A percentile compares a stretch with the other conserved stretches of the same genome.
These are phyloP conservation scores for Fusarium sp. DNA, from an alignment of 2,329 filamentous ascomycete species.

Conservation along the genomic window DNA sequence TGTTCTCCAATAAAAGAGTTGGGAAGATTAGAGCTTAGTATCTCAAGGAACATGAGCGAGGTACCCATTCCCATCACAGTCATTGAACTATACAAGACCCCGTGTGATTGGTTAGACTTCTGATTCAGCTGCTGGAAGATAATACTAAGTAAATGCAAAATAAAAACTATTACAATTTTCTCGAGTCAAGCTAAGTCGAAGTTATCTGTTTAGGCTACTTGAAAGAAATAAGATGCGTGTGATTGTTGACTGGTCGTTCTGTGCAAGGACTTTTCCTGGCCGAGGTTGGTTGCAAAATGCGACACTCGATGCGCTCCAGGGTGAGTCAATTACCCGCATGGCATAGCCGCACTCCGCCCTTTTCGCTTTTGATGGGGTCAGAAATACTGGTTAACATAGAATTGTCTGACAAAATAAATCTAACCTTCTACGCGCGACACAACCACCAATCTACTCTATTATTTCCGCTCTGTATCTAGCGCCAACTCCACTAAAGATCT, in stretches of 20 bases:
- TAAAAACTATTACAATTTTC: not conserved
- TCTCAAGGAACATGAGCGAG: not conserved
- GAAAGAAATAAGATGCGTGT: no score
- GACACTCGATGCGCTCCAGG: not conserved
- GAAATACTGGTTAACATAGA: rapidly evolving
- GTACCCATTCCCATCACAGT: no score
- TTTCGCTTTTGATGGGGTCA: no score
- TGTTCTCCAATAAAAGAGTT: rapidly evolving
- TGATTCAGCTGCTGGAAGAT: rapidly evolving
- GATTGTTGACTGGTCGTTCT: not conserved
- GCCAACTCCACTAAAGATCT: no score
- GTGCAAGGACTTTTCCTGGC: not conserved
- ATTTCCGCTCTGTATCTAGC: rapidly evolving
- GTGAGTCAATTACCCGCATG: not conserved
- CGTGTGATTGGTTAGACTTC: rapidly evolving
- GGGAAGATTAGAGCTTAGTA: not conserved
- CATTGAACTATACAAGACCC: no score
- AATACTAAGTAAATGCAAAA: rapidly evolving
- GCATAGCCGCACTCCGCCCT: no score
- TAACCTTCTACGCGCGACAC: no score
- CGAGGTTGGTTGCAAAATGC: no score
- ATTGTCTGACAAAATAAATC: rapidly evolving
- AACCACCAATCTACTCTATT: no score
- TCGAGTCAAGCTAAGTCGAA: not conserved
- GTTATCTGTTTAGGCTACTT: not conserved